Base-by-base conservation (phyloP, 768 basidiomycete species). In the Leccinum rimulosum region DNA sequence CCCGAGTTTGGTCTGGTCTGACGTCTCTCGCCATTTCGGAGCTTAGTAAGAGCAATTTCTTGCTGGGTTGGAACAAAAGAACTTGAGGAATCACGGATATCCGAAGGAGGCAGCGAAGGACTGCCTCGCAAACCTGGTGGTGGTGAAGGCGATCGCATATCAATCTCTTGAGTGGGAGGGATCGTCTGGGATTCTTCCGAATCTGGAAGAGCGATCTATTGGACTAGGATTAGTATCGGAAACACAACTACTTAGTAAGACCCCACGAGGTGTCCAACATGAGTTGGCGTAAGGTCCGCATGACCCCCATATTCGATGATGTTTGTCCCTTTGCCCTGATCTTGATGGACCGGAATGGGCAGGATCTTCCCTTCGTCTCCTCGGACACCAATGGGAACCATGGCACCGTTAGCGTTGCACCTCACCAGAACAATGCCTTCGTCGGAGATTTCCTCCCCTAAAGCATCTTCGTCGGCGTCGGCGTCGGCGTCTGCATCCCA, bases 401-500 rank as follows among this genome's bases (percentile, higher is more conserved):
- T 64, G 11, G 56, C 56, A 19, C 55, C 60, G 11, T 54, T 55
- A 50, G 61, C 64, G 8, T 54, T 59, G 54, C 61, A 74, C 58
- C 53, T 62, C 52, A 64, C 60, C 31, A 74, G 58, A 56, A 70
- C 56, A 33, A 73, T 68, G 17, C 66, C 67, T 17, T 73, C 69
- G 40, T 66, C 66, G 11, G 65, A 65, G 14, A 66, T 50, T 30
- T 81, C 81, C 53, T 88, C 86, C 9, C 84, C 84, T 11, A 83
- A 79, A 7, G 83, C 85, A 67, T 89, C 87, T 14, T 68, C 64
- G 55, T 85, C 85, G 22, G 76, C 78, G 47, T 48, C 40, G 2
- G 40, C 40, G 40, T 86, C 82, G 11, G 79, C 80, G 40, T 86
- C 83, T 12, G 79, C 80, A 58, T 76, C 74, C 89, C 90, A 93